Evolutionary conservation across 108 stramenopile species (phyloP).

Genomic region (Cylindrotheca closterium): DNA sequence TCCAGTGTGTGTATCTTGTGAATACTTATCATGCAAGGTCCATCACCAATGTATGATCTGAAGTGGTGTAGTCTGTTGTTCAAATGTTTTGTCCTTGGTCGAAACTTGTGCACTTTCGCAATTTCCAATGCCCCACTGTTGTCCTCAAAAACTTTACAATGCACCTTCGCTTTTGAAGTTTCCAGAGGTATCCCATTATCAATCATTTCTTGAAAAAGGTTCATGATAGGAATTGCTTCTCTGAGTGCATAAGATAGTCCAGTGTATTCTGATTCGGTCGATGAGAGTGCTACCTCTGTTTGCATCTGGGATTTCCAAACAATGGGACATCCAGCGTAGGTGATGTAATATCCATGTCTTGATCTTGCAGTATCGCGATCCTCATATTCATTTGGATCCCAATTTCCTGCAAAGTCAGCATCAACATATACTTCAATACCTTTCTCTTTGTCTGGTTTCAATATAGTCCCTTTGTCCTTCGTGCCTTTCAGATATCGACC

Average conservation of each 20-base stretch:
- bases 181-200: not conserved
- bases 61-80: conserved; percentile 38
- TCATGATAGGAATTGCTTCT: conserved; percentile 30
- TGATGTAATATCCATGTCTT: conserved; percentile 36
- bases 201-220: conserved; percentile 14
- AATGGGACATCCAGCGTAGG: conserved; percentile 30
- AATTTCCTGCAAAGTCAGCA: conserved; percentile 49
- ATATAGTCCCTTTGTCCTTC: conserved; percentile 27
- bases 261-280: conserved; percentile 46
- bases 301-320: conserved; percentile 41
- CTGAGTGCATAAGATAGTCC: conserved; percentile 38
- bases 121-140: conserved; percentile 40
- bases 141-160: conserved; percentile 40
- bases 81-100: conserved; percentile 36
- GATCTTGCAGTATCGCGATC: conserved; percentile 40
- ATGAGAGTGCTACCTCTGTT: conserved; percentile 32
- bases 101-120: conserved; percentile 25
- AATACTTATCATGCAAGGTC: conserved; percentile 20
- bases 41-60: conserved; percentile 20
- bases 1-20: not conserved
- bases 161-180: not conserved
- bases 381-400: conserved; percentile 18
- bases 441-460: conserved; percentile 12
- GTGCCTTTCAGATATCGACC: conserved; percentile 45
- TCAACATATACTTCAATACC: conserved; percentile 37